Base-by-base conservation (phyloP, 495 filamentous ascomycete genomes). In the Alectoria sarmentosa region DNA sequence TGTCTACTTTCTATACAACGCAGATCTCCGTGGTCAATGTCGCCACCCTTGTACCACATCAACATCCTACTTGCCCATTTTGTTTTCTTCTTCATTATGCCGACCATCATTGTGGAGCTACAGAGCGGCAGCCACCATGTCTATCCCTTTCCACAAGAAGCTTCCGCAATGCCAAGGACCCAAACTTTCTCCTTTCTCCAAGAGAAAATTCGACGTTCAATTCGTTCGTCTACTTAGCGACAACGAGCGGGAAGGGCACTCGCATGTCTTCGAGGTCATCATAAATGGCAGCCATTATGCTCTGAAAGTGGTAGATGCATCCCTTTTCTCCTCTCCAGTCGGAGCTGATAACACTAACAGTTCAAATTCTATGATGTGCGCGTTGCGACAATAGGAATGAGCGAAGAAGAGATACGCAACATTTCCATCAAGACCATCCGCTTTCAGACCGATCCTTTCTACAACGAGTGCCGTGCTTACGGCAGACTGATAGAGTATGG, bases 391-490 rank as follows among this genome's bases (percentile, higher is more conserved):
- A 30, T 13, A 11, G 49, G 13, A 8, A 28, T 66, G 44, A 23
- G 37, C 34, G 42, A 56, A 39, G 13, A 19, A 52, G 26, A 58
- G 15, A 44, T 41, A 34, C 23, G 39, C 15, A 4, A 32, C 38
- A 49, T 60, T 38, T 46, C 60, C 3, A 26, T 56, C 19, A 61
- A 64, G 38, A 38, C 44, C 21, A 19, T 64, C 15, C 15, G 60
- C 44, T 30, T 61, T 55, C 56, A 66, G 7, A 46, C 60, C 38
- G 64, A 66, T 38, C 58, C 66, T 23, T 69, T 66, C 44, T 66
- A 66, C 37, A 61, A 61, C 38, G 64, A 66, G 28, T 69, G 61
- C 55, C 67, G 67, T 23, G 67, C 64, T 13, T 69, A 66, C n/a
- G 67, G 67, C 37, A 58, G 38, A 56, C n/a, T 66, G 4, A 64